Evolutionary conservation across 345 rosid species (phyloP).

Genomic region (Salix caprea): DNA sequence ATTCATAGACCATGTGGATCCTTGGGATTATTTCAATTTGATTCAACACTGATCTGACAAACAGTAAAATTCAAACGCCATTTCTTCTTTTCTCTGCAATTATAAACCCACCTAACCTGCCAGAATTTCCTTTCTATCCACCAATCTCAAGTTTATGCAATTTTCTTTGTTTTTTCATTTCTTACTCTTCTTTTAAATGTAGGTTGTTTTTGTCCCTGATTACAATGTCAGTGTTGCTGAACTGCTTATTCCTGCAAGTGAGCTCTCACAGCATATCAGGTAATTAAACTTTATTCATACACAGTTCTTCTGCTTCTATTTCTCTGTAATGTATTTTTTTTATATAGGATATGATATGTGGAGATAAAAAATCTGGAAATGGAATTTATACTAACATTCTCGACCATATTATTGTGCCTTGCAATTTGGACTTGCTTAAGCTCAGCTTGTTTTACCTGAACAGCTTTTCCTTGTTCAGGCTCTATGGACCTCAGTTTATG

Average conservation of each 20-base stretch:
- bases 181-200: not conserved
- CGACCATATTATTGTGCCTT: no score
- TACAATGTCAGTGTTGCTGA: conserved; percentile 54
- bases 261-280: conserved; percentile 56
- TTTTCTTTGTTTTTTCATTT: conserved; percentile 1
- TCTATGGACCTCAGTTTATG: not conserved
- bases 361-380: not conserved
- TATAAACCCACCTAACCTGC: not conserved
- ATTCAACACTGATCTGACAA: not conserved
- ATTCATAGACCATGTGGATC: no score
- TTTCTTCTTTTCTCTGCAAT: not conserved
- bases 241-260: conserved; percentile 49
- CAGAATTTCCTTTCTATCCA: not conserved
- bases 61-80: not conserved
- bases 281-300: conserved; percentile 17
- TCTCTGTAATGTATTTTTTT: no score
- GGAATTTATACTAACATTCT: not conserved
- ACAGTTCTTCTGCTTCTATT: not conserved
- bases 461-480: no score
- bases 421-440: not conserved
- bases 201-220: conserved; percentile 53
- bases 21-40: not conserved
- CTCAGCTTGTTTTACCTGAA: not conserved
- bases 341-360: no score
- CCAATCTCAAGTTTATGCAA: not conserved